Evolutionary conservation across 768 basidiomycete genomes (phyloP).

Genomic region (Crassisporium funariophilum): DNA sequence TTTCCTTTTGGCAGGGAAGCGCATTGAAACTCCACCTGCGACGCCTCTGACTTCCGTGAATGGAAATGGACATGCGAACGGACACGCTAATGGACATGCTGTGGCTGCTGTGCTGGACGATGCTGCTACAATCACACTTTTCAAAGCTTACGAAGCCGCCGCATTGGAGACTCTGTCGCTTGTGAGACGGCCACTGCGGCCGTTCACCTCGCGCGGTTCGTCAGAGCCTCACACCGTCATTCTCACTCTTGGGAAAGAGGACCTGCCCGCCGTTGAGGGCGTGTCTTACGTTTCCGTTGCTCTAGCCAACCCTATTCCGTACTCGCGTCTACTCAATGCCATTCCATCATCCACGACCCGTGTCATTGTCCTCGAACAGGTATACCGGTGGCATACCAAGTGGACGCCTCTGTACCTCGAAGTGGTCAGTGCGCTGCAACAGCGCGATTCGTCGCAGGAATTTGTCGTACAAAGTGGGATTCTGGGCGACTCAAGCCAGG

Average conservation of each 20-base stretch:
- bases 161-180: constrained; percentile 65
- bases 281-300: constrained; percentile 66
- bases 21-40: constrained; percentile 37
- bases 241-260: constrained; percentile 63
- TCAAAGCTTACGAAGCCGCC: constrained; percentile 67
- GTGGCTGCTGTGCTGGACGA: constrained; percentile 20
- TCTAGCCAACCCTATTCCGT: constrained; percentile 72
- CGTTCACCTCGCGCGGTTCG: constrained; percentile 55
- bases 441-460: constrained; percentile 46
- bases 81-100: constrained; percentile 21
- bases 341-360: constrained; percentile 66
- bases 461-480: constrained; percentile 63
- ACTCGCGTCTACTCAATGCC: constrained; percentile 53
- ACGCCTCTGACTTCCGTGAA: constrained; percentile 28
- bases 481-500: constrained; percentile 51
- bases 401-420: constrained; percentile 91
- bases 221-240: constrained; percentile 65
- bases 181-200: constrained; percentile 60
- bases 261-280: constrained; percentile 50
- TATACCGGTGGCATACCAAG: constrained; percentile 73
- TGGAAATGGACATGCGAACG: constrained; percentile 33
- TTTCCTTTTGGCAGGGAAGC: constrained; percentile 57
- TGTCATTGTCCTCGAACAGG: constrained; percentile 83
- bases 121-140: constrained; percentile 33
- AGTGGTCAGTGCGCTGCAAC: constrained; percentile 70